Conservation (phyloP, 805 yeast genomes). For the Teunomyces gatunensis region DNA sequence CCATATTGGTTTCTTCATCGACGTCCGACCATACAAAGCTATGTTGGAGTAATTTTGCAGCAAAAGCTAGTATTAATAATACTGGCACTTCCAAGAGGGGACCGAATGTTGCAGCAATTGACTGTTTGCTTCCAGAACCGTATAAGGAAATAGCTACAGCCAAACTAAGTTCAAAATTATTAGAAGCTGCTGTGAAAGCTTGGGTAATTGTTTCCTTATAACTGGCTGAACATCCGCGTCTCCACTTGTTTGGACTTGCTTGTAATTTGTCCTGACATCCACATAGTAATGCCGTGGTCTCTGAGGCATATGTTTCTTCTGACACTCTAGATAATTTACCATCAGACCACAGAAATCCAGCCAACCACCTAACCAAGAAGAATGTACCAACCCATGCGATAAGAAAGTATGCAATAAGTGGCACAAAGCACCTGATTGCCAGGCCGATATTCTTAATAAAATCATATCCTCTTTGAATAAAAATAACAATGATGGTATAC, state of each 20-base stretch:
- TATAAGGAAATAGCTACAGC: conserved; percentile 53
- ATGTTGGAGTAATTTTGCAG: conserved; percentile 32
- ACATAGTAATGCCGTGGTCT: conserved; percentile 24
- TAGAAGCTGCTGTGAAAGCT: conserved; percentile 56
- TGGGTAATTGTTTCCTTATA: conserved; percentile 48
- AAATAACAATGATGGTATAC: conserved; percentile 50
- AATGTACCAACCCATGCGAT: conserved; percentile 48
- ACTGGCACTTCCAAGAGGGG: conserved; percentile 60
- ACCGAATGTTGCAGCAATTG: conserved; percentile 60
- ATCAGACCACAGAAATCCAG: conserved; percentile 7
- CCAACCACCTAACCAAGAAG: conserved; percentile 30
- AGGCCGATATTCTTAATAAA: conserved; percentile 47
- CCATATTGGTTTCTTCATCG: conserved; percentile 1
- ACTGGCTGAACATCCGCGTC: conserved; percentile 32
- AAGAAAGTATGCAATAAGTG: conserved; percentile 46
- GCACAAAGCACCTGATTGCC: conserved; percentile 50
- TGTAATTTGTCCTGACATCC: conserved; percentile 37
- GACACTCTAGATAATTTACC: neutral
- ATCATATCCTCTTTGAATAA: conserved; percentile 48
- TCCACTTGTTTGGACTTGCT: conserved; percentile 16
- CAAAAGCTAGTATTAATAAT: conserved; percentile 35
- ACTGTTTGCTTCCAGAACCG: conserved; percentile 50
- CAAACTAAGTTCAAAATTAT: conserved; percentile 55
- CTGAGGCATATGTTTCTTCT: conserved; percentile 5
- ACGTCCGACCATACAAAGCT: conserved; percentile 28